Percentiles rank a stretch among this genome's conserved stretches.
These are phyloP conservation scores for Penicillium ucsense DNA, from an alignment of 495 filamentous ascomycete species.

Conservation along the genomic window DNA sequence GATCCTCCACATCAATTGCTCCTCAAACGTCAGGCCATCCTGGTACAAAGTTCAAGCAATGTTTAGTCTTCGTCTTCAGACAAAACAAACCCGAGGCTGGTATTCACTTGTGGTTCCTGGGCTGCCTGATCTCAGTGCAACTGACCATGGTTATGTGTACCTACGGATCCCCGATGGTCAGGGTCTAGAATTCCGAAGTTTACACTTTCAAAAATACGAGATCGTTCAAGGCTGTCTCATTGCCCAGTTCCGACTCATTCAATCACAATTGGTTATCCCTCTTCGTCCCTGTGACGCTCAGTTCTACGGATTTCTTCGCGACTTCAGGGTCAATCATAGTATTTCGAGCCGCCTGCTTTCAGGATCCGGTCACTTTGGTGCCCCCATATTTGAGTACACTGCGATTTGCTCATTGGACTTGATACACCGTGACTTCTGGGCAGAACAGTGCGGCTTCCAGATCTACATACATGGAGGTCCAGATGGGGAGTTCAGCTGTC, in stretches of 20 bases:
- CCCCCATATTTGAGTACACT: conserved; percentile 13
- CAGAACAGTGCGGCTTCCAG: conserved; percentile 23
- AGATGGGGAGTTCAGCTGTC: conserved; percentile 16
- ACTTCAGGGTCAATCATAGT: conserved; percentile 24
- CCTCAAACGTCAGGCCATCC: conserved; percentile 4
- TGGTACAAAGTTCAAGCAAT: conserved; percentile 17
- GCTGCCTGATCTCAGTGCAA: conserved; percentile 15
- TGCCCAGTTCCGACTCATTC: conserved; percentile 18
- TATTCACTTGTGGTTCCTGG: conserved; percentile 21
- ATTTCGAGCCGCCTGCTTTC: conserved; percentile 9
- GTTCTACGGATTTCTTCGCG: conserved; percentile 23
- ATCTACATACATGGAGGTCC: conserved; percentile 28
- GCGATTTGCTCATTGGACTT: conserved; percentile 24
- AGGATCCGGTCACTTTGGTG: neutral
- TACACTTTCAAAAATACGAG: conserved; percentile 15
- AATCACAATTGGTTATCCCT: conserved; percentile 17
- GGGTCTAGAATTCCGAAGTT: conserved; percentile 28
- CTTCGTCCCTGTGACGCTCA: conserved; percentile 19
- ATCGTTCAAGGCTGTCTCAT: conserved; percentile 26
- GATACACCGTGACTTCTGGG: conserved; percentile 23
- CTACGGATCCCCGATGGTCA: conserved; percentile 19
- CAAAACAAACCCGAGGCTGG: conserved; percentile 20
- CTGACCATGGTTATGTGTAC: conserved; percentile 21
- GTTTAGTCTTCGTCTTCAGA: conserved; percentile 8
- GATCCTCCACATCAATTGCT: conserved; percentile 13